Conservation (phyloP, 371 early-diverging fungal genomes). For the Syncephalastrum monosporum region DNA sequence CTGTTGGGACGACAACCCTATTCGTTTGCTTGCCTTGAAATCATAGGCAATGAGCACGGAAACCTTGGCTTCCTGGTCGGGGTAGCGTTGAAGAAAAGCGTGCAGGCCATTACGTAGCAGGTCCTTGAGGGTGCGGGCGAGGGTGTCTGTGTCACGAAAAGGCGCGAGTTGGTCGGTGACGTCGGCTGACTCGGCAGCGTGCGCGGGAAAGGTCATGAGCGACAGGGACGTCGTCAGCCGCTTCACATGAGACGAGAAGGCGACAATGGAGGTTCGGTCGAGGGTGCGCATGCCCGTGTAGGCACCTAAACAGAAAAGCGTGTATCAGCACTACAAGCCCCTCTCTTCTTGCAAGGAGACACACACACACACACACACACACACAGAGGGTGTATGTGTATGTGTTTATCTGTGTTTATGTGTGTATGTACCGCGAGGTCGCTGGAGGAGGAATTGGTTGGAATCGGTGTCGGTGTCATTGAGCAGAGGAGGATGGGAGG, state of each 20-base stretch:
- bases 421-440: slow-evolving; percentile 34
- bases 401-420: too few relatives aligned
- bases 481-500: too few relatives aligned
- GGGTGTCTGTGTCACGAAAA: slow-evolving; percentile 25
- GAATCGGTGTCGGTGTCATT: slow-evolving; percentile 10
- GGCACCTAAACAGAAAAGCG: slow-evolving; percentile 28
- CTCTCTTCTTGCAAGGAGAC: neutral
- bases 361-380: neutral
- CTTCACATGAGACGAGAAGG: slow-evolving; percentile 46
- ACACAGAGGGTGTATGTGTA: too few relatives aligned
- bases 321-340: neutral
- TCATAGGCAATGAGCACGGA: slow-evolving; percentile 41
- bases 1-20: too few relatives aligned
- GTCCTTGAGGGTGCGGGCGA: slow-evolving; percentile 39
- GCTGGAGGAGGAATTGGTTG: slow-evolving; percentile 35
- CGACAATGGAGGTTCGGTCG: slow-evolving; percentile 39
- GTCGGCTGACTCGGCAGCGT: slow-evolving; percentile 18
- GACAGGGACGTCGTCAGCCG: slow-evolving; percentile 49
- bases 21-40: slow-evolving; percentile 25
- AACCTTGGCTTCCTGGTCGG: slow-evolving; percentile 39
- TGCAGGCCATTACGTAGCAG: slow-evolving; percentile 42
- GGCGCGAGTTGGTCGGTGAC: slow-evolving; percentile 23
- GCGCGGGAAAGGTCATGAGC: slow-evolving; percentile 31
- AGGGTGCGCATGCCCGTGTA: slow-evolving; percentile 58
- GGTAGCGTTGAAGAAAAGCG: slow-evolving; percentile 36